phyloP scores from a whole-genome alignment of 495 filamentous ascomycete species.

The Trypethelium eluteriae region DNA sequence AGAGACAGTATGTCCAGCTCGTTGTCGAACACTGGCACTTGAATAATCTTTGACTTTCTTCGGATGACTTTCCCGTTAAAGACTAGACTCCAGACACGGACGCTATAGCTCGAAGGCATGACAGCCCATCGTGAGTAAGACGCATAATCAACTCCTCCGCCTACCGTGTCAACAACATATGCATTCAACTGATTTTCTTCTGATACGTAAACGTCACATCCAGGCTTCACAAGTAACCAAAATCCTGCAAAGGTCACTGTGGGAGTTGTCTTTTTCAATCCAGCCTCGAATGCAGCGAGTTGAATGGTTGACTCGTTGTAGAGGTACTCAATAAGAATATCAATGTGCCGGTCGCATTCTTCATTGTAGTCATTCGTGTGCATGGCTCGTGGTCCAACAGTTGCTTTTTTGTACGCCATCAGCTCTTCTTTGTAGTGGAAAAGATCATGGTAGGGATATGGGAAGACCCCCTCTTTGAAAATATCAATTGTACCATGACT shows the following conservation, averaged over 20 bases:
- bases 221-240: slow-evolving; percentile 5
- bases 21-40: neutral
- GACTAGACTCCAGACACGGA: neutral
- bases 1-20: neutral
- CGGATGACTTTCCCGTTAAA: neutral
- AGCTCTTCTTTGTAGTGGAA: slow-evolving; percentile 2
- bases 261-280: neutral
- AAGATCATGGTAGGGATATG: neutral
- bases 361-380: neutral
- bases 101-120: neutral
- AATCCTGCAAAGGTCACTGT: neutral
- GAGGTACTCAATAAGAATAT: neutral
- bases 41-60: neutral
- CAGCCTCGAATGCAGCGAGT: neutral
- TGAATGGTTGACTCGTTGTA: neutral
- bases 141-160: neutral
- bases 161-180: neutral
- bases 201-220: neutral
- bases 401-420: neutral
- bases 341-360: neutral
- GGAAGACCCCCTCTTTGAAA: neutral
- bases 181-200: neutral
- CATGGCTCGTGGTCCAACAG: neutral
- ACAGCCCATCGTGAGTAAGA: neutral
- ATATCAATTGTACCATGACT: neutral